A percentile compares a stretch with the other conserved stretches of the same genome.
Evolutionary conservation across 768 basidiomycete species (phyloP).

Genomic region (Russula vinacea): DNA sequence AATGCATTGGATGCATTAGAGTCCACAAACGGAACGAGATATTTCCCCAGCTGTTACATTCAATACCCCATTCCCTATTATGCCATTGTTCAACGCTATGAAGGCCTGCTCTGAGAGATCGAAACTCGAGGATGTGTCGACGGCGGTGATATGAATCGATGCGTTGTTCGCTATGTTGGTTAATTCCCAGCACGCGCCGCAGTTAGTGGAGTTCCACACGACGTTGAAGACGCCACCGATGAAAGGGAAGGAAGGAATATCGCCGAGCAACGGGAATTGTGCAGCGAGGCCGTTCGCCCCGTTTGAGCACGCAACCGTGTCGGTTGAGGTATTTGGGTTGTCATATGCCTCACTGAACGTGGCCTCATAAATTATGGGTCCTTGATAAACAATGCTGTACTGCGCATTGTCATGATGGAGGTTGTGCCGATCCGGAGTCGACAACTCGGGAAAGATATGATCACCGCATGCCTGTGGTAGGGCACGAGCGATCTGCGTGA

Average conservation of each 20-base stretch:
- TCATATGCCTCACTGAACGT: conserved; percentile 53
- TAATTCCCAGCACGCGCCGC: conserved; percentile 61
- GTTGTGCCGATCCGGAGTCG: not conserved
- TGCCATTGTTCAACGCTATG: conserved; percentile 32
- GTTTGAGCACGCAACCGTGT: conserved; percentile 16
- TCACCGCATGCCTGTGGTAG: not conserved
- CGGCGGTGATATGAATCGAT: conserved; percentile 48
- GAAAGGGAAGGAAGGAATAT: conserved; percentile 55
- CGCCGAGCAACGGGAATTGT: not conserved
- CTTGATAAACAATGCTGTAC: too few species aligned
- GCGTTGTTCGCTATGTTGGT: conserved; percentile 42
- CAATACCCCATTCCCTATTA: too few species aligned
- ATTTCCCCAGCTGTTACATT: conserved; percentile 26
- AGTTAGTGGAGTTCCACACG: conserved; percentile 43
- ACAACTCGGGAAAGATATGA: not conserved
- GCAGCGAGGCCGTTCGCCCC: too few species aligned
- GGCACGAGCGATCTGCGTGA: not conserved
- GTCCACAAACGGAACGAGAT: conserved; percentile 31
- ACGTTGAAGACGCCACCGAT: conserved; percentile 57
- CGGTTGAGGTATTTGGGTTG: conserved; percentile 39
- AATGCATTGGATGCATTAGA: conserved; percentile 9
- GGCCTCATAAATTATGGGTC: not conserved
- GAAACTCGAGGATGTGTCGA: conserved; percentile 49
- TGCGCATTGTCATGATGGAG: too few species aligned
- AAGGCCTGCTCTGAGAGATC: conserved; percentile 38